Evolutionary conservation across 2,329 filamentous ascomycete species (phyloP).

Genomic region (Penicillium sp.): DNA sequence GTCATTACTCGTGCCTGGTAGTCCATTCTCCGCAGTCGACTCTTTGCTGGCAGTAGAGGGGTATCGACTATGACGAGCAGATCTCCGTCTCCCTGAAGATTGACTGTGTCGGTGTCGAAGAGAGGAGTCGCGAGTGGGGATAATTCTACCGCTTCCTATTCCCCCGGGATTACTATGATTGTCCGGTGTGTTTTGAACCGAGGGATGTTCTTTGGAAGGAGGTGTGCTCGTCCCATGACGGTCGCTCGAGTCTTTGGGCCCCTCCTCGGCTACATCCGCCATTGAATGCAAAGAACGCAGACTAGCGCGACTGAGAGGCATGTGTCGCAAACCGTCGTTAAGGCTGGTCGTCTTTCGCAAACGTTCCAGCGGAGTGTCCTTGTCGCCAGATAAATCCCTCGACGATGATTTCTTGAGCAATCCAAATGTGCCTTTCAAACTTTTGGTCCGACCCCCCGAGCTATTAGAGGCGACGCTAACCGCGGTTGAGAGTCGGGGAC

Average conservation of each 20-base stretch:
- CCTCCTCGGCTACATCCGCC: slow-evolving; percentile 45
- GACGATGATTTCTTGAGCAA: slow-evolving; percentile 37
- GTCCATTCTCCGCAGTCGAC: slow-evolving; percentile 40
- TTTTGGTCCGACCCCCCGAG: slow-evolving; percentile 38
- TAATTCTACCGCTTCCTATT: slow-evolving; percentile 53
- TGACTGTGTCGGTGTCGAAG: slow-evolving; percentile 53
- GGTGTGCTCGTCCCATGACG: slow-evolving; percentile 22
- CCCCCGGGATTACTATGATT: slow-evolving; percentile 33
- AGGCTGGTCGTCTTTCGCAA: slow-evolving; percentile 35
- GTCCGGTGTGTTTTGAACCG: slow-evolving; percentile 29
- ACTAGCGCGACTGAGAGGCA: slow-evolving; percentile 39
- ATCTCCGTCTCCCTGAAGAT: slow-evolving; percentile 55
- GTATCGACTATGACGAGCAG: slow-evolving; percentile 48
- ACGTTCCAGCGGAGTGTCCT: slow-evolving; percentile 35
- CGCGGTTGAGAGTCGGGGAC: slow-evolving; percentile 38
- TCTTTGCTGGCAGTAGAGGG: slow-evolving; percentile 41
- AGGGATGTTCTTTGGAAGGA: slow-evolving; percentile 38
- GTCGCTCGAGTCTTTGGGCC: slow-evolving; percentile 19
- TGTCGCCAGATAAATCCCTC: slow-evolving; percentile 39
- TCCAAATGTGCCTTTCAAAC: slow-evolving; percentile 36
- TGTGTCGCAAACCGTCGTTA: slow-evolving; percentile 34
- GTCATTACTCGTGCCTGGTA: slow-evolving; percentile 41
- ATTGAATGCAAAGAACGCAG: slow-evolving; percentile 44
- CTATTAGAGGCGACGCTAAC: slow-evolving; percentile 43
- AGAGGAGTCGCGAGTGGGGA: slow-evolving; percentile 69